phyloP scores from a whole-genome alignment of 2,329 filamentous ascomycete species.

The Colletotrichum endophyticum region DNA sequence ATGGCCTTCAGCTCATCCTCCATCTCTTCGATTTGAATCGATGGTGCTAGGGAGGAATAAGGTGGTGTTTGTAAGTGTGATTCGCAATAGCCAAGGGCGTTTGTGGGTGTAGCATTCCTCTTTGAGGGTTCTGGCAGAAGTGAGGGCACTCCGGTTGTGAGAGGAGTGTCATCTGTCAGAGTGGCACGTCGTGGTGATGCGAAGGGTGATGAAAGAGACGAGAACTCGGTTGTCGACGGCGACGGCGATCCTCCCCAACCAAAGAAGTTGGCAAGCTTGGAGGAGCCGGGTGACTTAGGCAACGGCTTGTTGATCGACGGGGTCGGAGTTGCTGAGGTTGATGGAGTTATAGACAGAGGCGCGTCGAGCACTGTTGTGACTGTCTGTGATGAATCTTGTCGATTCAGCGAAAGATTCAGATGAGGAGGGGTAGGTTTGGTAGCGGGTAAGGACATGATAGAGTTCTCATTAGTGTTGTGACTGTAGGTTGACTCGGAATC shows the following conservation, averaged over 20 bases:
- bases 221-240: conserved; percentile 54
- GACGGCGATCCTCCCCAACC: conserved; percentile 55
- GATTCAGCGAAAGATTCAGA: conserved; percentile 49
- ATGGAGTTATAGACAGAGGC: neutral
- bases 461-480: conserved; percentile 41
- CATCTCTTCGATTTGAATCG: conserved; percentile 77
- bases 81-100: conserved; percentile 55
- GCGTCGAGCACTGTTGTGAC: conserved; percentile 24
- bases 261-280: conserved; percentile 58
- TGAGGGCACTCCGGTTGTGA: conserved; percentile 17
- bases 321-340: conserved; percentile 19
- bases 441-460: conserved; percentile 53
- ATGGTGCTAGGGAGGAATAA: conserved; percentile 43
- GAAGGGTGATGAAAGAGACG: conserved; percentile 58
- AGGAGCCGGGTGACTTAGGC: conserved; percentile 57
- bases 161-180: conserved; percentile 44
- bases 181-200: conserved; percentile 43
- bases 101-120: conserved; percentile 46
- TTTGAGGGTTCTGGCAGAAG: conserved; percentile 32
- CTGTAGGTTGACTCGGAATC: conserved; percentile 34
- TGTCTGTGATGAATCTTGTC: conserved; percentile 25
- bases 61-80: conserved; percentile 56
- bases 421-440: conserved; percentile 58
- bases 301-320: conserved; percentile 58
- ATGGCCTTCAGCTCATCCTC: conserved; percentile 95